Base-by-base conservation (phyloP, 495 filamentous ascomycete species). In the Podospora didyma region DNA sequence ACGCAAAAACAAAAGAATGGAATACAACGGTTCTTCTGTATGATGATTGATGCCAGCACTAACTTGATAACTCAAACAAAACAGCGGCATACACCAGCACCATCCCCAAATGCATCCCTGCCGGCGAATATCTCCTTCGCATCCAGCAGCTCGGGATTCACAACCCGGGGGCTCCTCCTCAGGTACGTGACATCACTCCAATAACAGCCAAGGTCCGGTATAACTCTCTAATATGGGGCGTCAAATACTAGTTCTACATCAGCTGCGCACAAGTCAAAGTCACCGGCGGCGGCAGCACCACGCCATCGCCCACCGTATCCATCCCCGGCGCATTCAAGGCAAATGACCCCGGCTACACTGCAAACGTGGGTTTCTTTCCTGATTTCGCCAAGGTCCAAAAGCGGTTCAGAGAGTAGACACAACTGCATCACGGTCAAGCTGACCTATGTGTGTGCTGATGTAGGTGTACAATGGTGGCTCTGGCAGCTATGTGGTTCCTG, bases 91-190 rank as follows among this genome's bases (percentile, higher is more conserved):
- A 83, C 67, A 71, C 66, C 16, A 73, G 71, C 61, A 79, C 68
- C 19, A 79, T 86, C 56, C 83, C 83, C 1, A 68, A 69, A 58
- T 73, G 70, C 44, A 72, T 83, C 57, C 77, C 81, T 0, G 67
- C 64, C 24, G 83, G 84, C 47, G 78, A 85, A 49, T 87, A 87
- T 54, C 79, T 87, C 34, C 69, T 86, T 37, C 75, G 84, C 10
- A 80, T 81, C 51, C 82, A 86, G 61, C 75, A 79, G 45, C 73
- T 86, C n/a, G 82, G 75, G 7, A 74, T 84, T 62, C 81, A 85
- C 69, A 84, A 84, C 28, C 77, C 72, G 70, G 78, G 45, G 57
- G 39, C 77, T 56, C 51, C 60, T 1, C 73, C 72, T 21, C 73
- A 75, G 61, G 60, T 62, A 49, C 7, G 26, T n/a, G 17, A 20